phyloP scores from a whole-genome alignment of 164 flowering plant species.

The Berberis vulgaris region DNA sequence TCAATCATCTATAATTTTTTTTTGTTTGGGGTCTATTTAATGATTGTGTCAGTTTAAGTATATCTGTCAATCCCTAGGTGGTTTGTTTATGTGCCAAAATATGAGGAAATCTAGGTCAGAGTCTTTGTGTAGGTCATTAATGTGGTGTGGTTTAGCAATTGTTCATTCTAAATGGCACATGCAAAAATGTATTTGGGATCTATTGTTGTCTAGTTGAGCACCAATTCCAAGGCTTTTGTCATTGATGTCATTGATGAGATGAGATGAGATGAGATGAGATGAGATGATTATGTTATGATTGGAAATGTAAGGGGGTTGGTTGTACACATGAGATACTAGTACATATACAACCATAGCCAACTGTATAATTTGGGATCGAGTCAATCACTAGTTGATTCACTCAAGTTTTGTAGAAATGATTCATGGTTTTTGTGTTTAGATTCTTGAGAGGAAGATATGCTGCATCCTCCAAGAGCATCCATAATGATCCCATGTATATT shows the following conservation, averaged over 20 bases:
- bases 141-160: background rate
- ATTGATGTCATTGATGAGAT: background rate
- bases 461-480: too few species aligned
- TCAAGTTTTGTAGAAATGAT: too few species aligned
- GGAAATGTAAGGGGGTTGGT: too few species aligned
- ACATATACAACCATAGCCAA: too few species aligned
- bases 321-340: too few species aligned
- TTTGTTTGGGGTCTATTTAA: background rate
- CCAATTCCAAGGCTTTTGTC: background rate
- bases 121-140: background rate
- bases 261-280: background rate
- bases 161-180: background rate
- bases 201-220: too few species aligned
- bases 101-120: conserved; percentile 4
- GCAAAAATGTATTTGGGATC: background rate
- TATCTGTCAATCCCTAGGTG: conserved; percentile 10
- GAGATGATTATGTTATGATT: too few species aligned
- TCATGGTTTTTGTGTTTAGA: too few species aligned
- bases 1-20: background rate
- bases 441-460: too few species aligned
- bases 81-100: background rate
- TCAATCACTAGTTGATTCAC: too few species aligned
- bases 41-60: background rate
- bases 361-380: too few species aligned
- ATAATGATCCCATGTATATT: too few species aligned